phyloP scores from a whole-genome alignment of 2,329 filamentous ascomycete species.

The Botrytis aclada region DNA sequence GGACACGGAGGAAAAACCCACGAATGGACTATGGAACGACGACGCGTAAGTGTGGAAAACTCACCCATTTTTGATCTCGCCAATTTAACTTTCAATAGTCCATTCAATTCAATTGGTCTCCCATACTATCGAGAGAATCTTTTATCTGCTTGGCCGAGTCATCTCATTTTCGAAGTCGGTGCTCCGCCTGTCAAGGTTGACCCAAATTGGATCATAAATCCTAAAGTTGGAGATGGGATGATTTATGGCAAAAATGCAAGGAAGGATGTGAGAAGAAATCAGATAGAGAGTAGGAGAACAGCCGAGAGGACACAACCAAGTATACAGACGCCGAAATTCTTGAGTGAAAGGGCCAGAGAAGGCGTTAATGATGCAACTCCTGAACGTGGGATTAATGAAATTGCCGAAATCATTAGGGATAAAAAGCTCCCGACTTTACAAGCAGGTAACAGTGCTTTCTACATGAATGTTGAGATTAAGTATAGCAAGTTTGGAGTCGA shows the following conservation, averaged over 20 bases:
- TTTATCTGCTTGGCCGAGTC: conserved; percentile 84
- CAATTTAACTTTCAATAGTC: conserved; percentile 45
- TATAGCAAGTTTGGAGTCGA: conserved; percentile 99
- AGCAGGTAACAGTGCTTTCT: conserved; percentile 81
- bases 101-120: conserved; percentile 82
- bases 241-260: conserved; percentile 75
- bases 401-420: conserved; percentile 63
- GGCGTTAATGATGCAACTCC: conserved; percentile 47
- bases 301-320: conserved; percentile 57
- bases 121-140: conserved; percentile 88
- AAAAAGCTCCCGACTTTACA: conserved; percentile 70
- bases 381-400: conserved; percentile 49
- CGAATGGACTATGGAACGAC: conserved; percentile 56
- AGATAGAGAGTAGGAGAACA: conserved; percentile 73
- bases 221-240: conserved; percentile 72
- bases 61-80: background rate
- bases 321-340: conserved; percentile 79
- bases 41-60: conserved; percentile 58
- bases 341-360: conserved; percentile 88
- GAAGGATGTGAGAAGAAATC: conserved; percentile 67
- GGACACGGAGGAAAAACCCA: conserved; percentile 51
- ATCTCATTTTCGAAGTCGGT: conserved; percentile 80
- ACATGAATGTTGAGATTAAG: conserved; percentile 94
- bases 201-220: conserved; percentile 60
- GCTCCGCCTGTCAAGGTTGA: conserved; percentile 77